Conservation (phyloP, 352 stramenopile species). For the Pythium angustatum region DNA sequence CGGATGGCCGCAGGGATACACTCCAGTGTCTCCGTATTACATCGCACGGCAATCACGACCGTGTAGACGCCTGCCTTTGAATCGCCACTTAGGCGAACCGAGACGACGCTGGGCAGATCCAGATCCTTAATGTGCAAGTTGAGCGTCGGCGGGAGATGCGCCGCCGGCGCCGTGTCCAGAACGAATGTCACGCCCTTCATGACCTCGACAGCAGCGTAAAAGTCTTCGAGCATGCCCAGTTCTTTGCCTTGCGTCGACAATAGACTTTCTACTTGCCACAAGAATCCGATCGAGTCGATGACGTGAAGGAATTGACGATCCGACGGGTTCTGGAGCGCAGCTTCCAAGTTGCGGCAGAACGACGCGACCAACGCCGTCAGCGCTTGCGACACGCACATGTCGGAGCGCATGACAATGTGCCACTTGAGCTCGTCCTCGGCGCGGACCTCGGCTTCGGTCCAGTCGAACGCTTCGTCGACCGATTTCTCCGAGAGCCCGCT, state of each 20-base stretch:
- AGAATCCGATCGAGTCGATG: constrained; percentile 70
- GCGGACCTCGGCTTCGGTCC: constrained; percentile 51
- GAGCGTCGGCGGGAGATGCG: constrained; percentile 63
- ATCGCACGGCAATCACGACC: constrained; percentile 62
- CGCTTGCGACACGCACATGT: constrained; percentile 81
- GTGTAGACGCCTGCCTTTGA: constrained; percentile 47
- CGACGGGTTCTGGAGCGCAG: constrained; percentile 62
- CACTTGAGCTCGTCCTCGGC: constrained; percentile 66
- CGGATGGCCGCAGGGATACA: constrained; percentile 52
- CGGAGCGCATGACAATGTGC: constrained; percentile 74
- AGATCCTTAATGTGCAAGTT: constrained; percentile 81
- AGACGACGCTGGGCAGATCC: constrained; percentile 70
- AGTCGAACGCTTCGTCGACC: constrained; percentile 39
- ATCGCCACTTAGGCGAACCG: constrained; percentile 61
- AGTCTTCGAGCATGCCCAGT: constrained; percentile 94
- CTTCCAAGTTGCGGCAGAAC: constrained; percentile 72
- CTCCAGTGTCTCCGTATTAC: constrained; percentile 38
- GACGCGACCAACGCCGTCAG: constrained; percentile 70
- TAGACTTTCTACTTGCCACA: constrained; percentile 92
- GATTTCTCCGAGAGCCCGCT: constrained; percentile 45
- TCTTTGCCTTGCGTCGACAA: constrained; percentile 95
- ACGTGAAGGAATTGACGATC: constrained; percentile 60
- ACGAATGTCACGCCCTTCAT: constrained; percentile 74
- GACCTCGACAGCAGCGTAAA: constrained; percentile 74
- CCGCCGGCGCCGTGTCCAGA: constrained; percentile 60